These are phyloP conservation scores for Polygonum aviculare DNA, from an alignment of 148 eudicot species.

Conservation along the genomic window DNA sequence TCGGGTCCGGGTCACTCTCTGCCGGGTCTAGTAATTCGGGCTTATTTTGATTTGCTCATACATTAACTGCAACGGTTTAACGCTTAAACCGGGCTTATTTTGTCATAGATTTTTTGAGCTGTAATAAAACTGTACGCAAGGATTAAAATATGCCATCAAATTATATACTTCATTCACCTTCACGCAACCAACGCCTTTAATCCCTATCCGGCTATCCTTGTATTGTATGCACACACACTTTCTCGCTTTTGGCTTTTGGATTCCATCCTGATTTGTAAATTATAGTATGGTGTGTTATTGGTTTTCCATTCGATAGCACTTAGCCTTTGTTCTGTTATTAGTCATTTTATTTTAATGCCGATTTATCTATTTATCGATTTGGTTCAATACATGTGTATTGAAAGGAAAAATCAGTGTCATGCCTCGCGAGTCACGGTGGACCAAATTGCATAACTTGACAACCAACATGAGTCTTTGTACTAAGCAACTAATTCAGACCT, in stretches of 20 bases:
- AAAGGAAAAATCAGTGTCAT: no score
- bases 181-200: background rate
- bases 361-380: no score
- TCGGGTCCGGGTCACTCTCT: no score
- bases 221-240: background rate
- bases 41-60: background rate
- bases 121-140: background rate
- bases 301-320: no score
- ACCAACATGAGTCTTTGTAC: no score
- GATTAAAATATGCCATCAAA: background rate
- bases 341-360: no score
- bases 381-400: no score
- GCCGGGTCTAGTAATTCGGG: background rate
- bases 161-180: background rate
- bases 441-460: no score
- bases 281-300: background rate
- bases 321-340: no score
- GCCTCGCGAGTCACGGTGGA: no score
- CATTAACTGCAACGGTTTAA: background rate
- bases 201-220: no score
- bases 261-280: background rate
- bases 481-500: no score
- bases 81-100: background rate
- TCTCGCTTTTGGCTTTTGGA: background rate
- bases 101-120: background rate